Evolutionary conservation across 192 early-diverging fungal species (phyloP), one percentile per base, ranked within the genome.

Genomic region (Geosiphon pyriformis): DNA sequence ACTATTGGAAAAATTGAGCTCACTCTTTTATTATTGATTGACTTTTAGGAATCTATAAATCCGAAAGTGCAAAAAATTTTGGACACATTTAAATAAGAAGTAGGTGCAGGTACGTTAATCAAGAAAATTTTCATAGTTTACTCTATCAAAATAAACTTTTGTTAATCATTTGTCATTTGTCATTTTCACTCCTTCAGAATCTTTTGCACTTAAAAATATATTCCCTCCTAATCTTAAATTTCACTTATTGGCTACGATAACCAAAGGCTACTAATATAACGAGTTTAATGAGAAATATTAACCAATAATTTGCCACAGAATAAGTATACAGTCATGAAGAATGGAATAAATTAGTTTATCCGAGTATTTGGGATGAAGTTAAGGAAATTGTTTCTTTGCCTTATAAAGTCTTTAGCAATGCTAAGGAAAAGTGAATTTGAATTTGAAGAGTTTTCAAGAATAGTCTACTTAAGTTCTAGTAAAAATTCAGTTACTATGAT

Each of bases 271-370:
- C 25, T 76, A 74, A 30, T 67, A 72, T 20, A 73, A 74, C 18
- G 32, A 33, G 0, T 67, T 81, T 25, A 74, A 81, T 17, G 82
- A 83, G 1, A 74, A 15, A 74, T 75, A 35, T 27, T 83, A 2
- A 80, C 79, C 59, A 61, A 60, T 2, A 69, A 79, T 42, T 61
- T 83, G 10, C 82, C 82, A 0, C 81, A 83, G 34, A 83, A 83
- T 56, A 72, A 76, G 61, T 83, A 75, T 37, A 83, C 82, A 11
- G 48, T 83, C 2, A 69, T 62, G 59, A n/a, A n/a, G n/a, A n/a
- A n/a, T n/a, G n/a, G n/a, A n/a, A n/a, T n/a, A n/a, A n/a, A n/a
- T n/a, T n/a, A n/a, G n/a, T n/a, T n/a, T n/a, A n/a, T n/a, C n/a
- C n/a, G n/a, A n/a, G n/a, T n/a, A n/a, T n/a, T n/a, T n/a, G n/a